Evolutionary conservation across 2,329 filamentous ascomycete species (phyloP).

Genomic region (Tolypocladium album): DNA sequence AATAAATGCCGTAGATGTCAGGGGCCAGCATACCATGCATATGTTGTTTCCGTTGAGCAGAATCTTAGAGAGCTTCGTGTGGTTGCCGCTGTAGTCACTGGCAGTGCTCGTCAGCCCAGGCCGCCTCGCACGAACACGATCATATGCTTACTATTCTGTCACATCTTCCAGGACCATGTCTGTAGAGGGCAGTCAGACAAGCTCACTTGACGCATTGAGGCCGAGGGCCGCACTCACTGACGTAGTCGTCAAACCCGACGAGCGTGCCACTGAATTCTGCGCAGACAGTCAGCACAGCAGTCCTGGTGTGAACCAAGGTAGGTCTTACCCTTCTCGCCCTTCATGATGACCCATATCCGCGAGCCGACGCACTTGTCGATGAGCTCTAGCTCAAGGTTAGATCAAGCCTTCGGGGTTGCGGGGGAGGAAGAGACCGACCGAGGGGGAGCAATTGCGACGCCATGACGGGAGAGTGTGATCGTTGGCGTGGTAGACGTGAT

Average conservation of each 20-base stretch:
- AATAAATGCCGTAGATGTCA: too few relatives aligned
- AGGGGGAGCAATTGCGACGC: constrained; percentile 64
- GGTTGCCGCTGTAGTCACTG: constrained; percentile 83
- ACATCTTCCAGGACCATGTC: constrained; percentile 98
- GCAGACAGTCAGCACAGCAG: constrained; percentile 6
- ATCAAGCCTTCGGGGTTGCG: neutral
- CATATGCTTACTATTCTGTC: constrained; percentile 70
- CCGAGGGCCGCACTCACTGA: constrained; percentile 61
- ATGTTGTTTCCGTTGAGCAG: constrained; percentile 96
- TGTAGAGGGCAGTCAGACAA: constrained; percentile 27
- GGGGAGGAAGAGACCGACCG: constrained; percentile 33
- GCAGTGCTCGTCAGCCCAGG: constrained; percentile 10
- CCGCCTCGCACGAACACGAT: neutral
- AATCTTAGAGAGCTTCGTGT: constrained; percentile 87
- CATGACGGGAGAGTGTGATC: constrained; percentile 33
- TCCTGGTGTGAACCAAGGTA: neutral
- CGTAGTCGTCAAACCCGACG: constrained; percentile 96
- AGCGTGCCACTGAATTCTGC: constrained; percentile 92
- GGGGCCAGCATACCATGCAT: constrained; percentile 74
- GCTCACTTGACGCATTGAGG: neutral
- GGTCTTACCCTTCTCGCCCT: constrained; percentile 80
- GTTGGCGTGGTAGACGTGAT: neutral
- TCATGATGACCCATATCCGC: constrained; percentile 98
- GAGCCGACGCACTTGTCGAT: constrained; percentile 99
- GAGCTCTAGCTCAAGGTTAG: constrained; percentile 52